Percentiles rank a stretch among this genome's conserved stretches.
These are phyloP conservation scores for Colletotrichum coccodes DNA, from an alignment of 2,329 filamentous ascomycete genomes.

Conservation along the genomic window DNA sequence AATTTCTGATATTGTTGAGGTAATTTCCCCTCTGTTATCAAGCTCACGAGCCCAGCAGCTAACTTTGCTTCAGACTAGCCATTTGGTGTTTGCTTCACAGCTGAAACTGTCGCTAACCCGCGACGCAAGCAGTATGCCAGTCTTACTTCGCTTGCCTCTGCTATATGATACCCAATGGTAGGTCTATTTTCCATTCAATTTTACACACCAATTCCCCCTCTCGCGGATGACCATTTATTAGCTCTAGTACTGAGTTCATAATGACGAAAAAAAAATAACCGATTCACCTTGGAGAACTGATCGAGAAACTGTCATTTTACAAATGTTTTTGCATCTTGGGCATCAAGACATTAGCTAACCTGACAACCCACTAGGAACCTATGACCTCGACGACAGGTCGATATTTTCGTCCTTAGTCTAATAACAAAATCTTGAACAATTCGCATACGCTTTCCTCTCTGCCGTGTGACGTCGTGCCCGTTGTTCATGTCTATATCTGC, in stretches of 20 bases:
- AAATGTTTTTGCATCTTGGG: constrained; percentile 14
- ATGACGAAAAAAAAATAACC: constrained; percentile 58
- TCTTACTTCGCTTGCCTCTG: constrained; percentile 27
- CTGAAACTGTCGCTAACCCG: constrained; percentile 13
- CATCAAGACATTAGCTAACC: constrained; percentile 6
- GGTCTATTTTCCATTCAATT: not conserved
- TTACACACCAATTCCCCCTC: constrained; percentile 40
- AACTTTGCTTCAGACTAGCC: not conserved
- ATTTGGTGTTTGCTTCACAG: constrained; percentile 2
- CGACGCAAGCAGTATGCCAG: constrained; percentile 10
- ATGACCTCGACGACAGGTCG: not conserved
- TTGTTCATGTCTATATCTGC: not conserved
- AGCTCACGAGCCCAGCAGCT: not conserved
- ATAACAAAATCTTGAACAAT: not conserved
- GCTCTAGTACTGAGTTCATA: constrained; percentile 62
- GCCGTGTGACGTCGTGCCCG: not conserved
- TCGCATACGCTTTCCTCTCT: not conserved
- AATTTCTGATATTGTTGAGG: constrained; percentile 65
- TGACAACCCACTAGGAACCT: not conserved
- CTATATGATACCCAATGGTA: constrained; percentile 4
- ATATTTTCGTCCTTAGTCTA: not conserved
- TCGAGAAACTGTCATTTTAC: constrained; percentile 41
- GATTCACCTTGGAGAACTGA: constrained; percentile 74
- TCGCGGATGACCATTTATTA: constrained; percentile 59
- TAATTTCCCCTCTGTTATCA: constrained; percentile 36